Evolutionary conservation across 768 basidiomycete species (phyloP).

Genomic region (Lactarius trivialis): DNA sequence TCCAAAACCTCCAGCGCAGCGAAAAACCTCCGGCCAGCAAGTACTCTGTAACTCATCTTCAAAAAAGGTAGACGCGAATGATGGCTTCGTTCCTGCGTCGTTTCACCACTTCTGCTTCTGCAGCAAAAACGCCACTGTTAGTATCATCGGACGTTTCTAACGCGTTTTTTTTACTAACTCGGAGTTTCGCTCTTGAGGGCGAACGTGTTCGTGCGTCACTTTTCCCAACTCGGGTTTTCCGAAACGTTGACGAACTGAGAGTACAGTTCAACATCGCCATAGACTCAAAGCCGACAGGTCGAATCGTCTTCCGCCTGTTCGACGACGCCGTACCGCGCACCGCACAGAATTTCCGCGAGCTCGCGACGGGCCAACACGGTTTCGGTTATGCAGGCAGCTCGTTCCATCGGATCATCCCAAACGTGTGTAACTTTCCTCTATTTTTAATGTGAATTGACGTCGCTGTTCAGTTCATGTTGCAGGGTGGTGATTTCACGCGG

Average conservation of each 20-base stretch:
- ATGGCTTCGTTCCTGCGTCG: constrained; percentile 26
- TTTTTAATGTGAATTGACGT: too few relatives aligned
- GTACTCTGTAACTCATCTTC: too few relatives aligned
- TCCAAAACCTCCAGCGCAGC: too few relatives aligned
- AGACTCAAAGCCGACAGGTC: constrained; percentile 51
- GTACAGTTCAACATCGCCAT: constrained; percentile 60
- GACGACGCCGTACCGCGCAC: constrained; percentile 82
- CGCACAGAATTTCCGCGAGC: constrained; percentile 71
- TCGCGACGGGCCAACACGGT: constrained; percentile 59
- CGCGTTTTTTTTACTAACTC: background rate
- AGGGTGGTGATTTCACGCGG: constrained; percentile 37
- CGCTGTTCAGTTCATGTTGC: constrained; percentile 38
- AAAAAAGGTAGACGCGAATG: constrained; percentile 14
- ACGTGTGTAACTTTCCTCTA: constrained; percentile 21
- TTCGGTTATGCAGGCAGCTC: constrained; percentile 64
- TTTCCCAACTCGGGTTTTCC: background rate
- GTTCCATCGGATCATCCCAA: constrained; percentile 57
- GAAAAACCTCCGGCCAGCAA: too few relatives aligned
- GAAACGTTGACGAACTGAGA: background rate
- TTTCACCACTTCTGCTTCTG: constrained; percentile 23
- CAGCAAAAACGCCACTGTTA: constrained; percentile 19
- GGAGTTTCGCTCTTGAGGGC: constrained; percentile 10
- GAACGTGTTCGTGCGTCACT: constrained; percentile 27
- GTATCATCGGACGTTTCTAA: background rate
- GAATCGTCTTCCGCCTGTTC: constrained; percentile 77